These are phyloP conservation scores for Podosphaera fusca DNA, from an alignment of 2,329 filamentous ascomycete species.

Conservation along the genomic window DNA sequence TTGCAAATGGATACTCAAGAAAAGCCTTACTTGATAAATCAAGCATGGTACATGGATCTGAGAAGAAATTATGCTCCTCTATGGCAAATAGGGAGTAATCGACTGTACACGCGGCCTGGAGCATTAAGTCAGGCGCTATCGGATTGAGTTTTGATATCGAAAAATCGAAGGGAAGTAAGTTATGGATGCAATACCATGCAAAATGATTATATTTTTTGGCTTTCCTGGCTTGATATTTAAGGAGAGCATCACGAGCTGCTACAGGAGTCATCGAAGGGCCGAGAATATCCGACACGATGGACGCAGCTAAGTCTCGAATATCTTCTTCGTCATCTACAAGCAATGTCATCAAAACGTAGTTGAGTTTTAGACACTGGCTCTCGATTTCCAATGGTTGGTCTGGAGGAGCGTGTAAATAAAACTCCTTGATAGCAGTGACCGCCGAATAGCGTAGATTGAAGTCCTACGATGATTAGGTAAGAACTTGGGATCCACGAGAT, in stretches of 20 bases:
- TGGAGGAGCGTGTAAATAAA: neutral
- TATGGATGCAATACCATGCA: neutral
- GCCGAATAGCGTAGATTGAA: neutral
- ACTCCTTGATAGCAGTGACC: neutral
- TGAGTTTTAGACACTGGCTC: neutral
- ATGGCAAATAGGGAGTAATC: conserved; percentile 1
- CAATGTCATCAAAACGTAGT: neutral
- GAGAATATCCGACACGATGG: neutral
- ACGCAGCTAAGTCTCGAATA: neutral
- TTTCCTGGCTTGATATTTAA: neutral
- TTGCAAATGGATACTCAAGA: neutral
- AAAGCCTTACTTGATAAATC: neutral
- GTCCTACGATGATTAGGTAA: neutral
- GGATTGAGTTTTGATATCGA: neutral
- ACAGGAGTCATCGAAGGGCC: neutral
- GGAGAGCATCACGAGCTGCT: neutral
- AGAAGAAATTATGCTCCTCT: conserved; percentile 1
- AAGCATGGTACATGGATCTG: neutral
- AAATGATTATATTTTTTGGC: neutral
- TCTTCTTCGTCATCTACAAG: conserved; percentile 2
- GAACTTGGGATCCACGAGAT: neutral
- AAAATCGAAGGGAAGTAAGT: neutral
- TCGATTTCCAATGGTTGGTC: neutral
- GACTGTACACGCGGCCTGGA: neutral
- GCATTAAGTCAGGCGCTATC: neutral